A percentile compares a stretch with the other conserved stretches of the same genome.
Evolutionary conservation across 768 basidiomycete species (phyloP).

Genomic region (Amanita molliuscula): DNA sequence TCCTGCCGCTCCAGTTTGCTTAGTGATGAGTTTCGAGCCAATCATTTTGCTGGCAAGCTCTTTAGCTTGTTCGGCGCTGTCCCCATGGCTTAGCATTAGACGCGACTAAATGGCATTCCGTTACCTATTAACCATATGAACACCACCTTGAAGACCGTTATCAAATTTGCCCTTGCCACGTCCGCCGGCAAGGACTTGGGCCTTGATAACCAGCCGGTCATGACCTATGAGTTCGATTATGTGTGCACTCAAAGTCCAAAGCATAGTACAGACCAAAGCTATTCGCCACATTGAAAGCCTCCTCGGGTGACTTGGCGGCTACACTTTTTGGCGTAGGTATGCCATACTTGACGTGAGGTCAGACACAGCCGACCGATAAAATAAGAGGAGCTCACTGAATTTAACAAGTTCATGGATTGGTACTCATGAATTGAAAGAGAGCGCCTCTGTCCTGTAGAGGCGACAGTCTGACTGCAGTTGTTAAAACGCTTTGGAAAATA

Average conservation of each 20-base stretch:
- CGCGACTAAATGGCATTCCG: slow-evolving; percentile 8
- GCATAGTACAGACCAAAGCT: slow-evolving; percentile 55
- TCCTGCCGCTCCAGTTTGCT: slow-evolving; percentile 91
- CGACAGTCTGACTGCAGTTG: slow-evolving; percentile 29
- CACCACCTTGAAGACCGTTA: slow-evolving; percentile 94
- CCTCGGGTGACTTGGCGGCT: slow-evolving; percentile 77
- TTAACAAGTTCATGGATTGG: slow-evolving; percentile 90
- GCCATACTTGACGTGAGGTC: slow-evolving; percentile 56
- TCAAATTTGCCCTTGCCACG: slow-evolving; percentile 97
- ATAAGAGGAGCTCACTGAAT: slow-evolving; percentile 48
- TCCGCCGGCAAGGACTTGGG: slow-evolving; percentile 97
- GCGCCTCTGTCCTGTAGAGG: slow-evolving; percentile 77
- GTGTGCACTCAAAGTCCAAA: background rate
- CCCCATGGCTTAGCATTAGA: slow-evolving; percentile 5
- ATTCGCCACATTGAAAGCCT: slow-evolving; percentile 84
- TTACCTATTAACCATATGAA: slow-evolving; percentile 86
- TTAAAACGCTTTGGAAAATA: slow-evolving; percentile 5
- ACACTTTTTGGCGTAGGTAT: slow-evolving; percentile 91
- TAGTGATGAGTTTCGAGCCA: slow-evolving; percentile 91
- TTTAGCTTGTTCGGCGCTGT: slow-evolving; percentile 78
- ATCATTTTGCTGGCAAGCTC: slow-evolving; percentile 90
- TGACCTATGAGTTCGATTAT: slow-evolving; percentile 34
- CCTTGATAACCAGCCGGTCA: slow-evolving; percentile 88
- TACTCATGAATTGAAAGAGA: slow-evolving; percentile 97
- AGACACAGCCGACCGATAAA: background rate